Evolutionary conservation across 495 filamentous ascomycete genomes (phyloP).

Genomic region (Neurospora tetraspora): DNA sequence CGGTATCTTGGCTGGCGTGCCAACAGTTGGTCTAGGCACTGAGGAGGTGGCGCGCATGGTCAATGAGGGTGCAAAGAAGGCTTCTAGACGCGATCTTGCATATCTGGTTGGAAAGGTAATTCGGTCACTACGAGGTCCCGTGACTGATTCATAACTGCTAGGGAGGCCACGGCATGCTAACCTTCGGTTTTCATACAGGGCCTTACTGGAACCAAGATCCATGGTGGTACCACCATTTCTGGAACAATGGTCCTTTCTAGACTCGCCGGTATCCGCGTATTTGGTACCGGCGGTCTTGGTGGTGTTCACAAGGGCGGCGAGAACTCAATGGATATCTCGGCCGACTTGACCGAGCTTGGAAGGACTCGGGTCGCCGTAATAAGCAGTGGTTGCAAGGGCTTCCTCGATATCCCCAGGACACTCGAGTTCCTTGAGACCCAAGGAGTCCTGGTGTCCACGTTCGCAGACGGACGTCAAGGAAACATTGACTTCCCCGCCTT

Average conservation of each 20-base stretch:
- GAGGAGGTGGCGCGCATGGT: constrained; percentile 65
- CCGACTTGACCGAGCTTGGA: constrained; percentile 91
- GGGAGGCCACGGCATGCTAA: background rate
- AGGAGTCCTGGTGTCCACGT: constrained; percentile 78
- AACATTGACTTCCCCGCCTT: constrained; percentile 78
- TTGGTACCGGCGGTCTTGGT: constrained; percentile 77
- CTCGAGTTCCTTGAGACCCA: constrained; percentile 93
- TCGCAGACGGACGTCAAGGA: constrained; percentile 63
- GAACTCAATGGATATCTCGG: constrained; percentile 82
- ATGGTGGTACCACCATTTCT: constrained; percentile 87
- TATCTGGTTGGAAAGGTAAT: constrained; percentile 71
- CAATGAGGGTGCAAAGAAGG: constrained; percentile 60
- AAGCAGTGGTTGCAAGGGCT: constrained; percentile 88
- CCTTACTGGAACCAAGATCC: constrained; percentile 50
- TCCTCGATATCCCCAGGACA: constrained; percentile 83
- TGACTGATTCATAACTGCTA: constrained; percentile 3
- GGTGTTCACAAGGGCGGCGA: constrained; percentile 91
- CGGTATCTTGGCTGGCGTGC: constrained; percentile 71
- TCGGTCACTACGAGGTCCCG: background rate
- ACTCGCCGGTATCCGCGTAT: constrained; percentile 81
- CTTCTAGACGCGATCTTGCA: constrained; percentile 76
- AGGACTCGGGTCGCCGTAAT: constrained; percentile 82
- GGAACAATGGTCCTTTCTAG: constrained; percentile 87
- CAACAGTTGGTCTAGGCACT: constrained; percentile 61
- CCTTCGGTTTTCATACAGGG: constrained; percentile 34